Base-by-base conservation (phyloP, 2,329 filamentous ascomycete genomes). In the Cytospora leucostoma region DNA sequence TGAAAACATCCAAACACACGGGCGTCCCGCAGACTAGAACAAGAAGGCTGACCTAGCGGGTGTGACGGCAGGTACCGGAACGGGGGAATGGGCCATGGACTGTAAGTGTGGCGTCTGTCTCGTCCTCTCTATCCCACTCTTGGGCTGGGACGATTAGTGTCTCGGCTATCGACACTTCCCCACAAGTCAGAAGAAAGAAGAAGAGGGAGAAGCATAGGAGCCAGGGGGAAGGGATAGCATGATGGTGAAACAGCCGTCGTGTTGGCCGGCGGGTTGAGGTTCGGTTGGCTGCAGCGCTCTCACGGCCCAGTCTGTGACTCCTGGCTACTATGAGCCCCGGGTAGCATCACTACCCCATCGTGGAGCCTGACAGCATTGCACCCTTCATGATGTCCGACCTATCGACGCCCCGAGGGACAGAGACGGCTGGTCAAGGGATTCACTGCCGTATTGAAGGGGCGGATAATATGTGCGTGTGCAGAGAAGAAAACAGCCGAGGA, bases 11-110 rank as follows among this genome's bases (percentile, higher is more conserved):
- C 40, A 2, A 44, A n/a, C 17, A 44, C 5, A 40, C 13, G 6
- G 27, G 7, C 21, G 21, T 54, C 6, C 49, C 27, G 47, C 58
- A 55, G 4, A 49, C 12, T 13, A 34, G 19, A 33, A 40, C 21
- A 38, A 55, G 51, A 49, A 15, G 7, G 55, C 67, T 71, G 67
- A 72, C 63, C 33, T 62, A 13, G 32, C 5, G 35, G 56, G 50
- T 56, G 47, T 56, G 63, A 57, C 13, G 63, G 54, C 59, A 81
- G 79, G 80, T 21, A 83, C 81, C 6, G 81, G 81, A 12, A 83
- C 80, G 11, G 81, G 81, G 2, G 78, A 78, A 63, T 84, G 81
- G 81, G 78, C 77, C 52, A 76, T 82, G 53, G 78, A 83, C 66
- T 70, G 81, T 82, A 71, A 75, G 81, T 76, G 59, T 62, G 62